Evolutionary conservation across 2,329 filamentous ascomycete genomes (phyloP).

Genomic region (Hirsutella rhossiliensis): DNA sequence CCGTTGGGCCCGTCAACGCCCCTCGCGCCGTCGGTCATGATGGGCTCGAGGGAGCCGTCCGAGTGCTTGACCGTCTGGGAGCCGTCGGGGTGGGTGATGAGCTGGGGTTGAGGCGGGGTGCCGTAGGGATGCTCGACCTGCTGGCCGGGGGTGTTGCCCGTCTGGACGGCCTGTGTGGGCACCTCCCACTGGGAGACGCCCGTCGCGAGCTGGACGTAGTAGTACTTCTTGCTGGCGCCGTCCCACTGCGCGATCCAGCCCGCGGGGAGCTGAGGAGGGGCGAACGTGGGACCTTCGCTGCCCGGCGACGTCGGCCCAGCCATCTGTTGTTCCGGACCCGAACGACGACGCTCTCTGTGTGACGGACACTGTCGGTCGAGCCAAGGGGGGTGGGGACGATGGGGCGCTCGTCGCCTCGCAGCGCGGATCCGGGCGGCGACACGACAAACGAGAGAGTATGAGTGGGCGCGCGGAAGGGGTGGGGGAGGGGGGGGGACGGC

Average conservation of each 20-base stretch:
- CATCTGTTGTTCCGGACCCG: conserved; percentile 25
- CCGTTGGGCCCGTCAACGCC: conserved; percentile 38
- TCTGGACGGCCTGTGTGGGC: conserved; percentile 51
- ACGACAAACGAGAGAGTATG: no score
- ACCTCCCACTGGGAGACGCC: conserved; percentile 65
- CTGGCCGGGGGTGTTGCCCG: conserved; percentile 46
- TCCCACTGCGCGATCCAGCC: conserved; percentile 65
- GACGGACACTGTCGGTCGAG: neutral
- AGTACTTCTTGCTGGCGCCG: conserved; percentile 50
- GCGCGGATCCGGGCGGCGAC: no score
- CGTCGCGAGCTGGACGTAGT: conserved; percentile 61
- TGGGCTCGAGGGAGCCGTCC: conserved; percentile 49
- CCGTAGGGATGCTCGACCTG: conserved; percentile 51
- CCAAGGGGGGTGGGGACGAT: no score
- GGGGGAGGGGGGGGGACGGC: no score
- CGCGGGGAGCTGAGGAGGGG: conserved; percentile 47
- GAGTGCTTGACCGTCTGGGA: conserved; percentile 48
- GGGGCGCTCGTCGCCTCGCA: no score
- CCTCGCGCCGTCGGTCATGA: conserved; percentile 38
- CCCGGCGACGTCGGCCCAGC: conserved; percentile 45
- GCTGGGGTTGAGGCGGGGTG: conserved; percentile 35
- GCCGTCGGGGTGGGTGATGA: conserved; percentile 52
- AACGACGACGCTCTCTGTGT: neutral
- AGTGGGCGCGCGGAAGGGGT: neutral
- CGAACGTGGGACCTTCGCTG: conserved; percentile 46